A percentile compares a stretch with the other conserved stretches of the same genome.
phyloP scores from a whole-genome alignment of 805 yeast genomes.

The Myxozyma lipomycoides region DNA sequence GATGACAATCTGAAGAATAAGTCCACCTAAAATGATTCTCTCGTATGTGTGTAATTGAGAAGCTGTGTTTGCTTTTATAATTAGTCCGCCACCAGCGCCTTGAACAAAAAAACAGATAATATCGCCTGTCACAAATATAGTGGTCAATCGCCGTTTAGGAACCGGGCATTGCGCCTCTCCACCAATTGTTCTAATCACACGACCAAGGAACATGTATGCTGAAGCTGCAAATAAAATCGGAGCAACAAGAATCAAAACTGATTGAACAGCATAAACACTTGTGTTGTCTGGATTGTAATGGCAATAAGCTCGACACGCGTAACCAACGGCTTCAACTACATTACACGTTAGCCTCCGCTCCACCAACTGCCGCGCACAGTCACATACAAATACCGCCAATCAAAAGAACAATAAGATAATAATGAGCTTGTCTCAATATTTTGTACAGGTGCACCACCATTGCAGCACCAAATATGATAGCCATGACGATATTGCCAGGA shows the following conservation, averaged over 20 bases:
- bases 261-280: slow-evolving; percentile 21
- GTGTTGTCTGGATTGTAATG: not conserved
- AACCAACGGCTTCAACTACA: slow-evolving; percentile 6
- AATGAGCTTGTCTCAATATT: too few species aligned
- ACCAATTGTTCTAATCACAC: slow-evolving; percentile 19
- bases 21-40: too few species aligned
- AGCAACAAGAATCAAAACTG: slow-evolving; percentile 29
- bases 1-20: too few species aligned
- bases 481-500: too few species aligned
- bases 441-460: too few species aligned
- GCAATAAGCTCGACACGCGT: not conserved
- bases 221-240: slow-evolving; percentile 32
- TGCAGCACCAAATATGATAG: too few species aligned
- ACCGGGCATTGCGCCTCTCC: slow-evolving; percentile 18
- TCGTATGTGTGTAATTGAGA: too few species aligned
- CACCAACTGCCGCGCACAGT: too few species aligned
- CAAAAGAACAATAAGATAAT: too few species aligned
- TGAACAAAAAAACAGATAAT: slow-evolving; percentile 31
- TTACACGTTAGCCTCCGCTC: too few species aligned
- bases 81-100: slow-evolving; percentile 31
- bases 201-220: slow-evolving; percentile 31
- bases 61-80: not conserved
- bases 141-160: slow-evolving; percentile 23
- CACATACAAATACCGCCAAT: too few species aligned
- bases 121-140: slow-evolving; percentile 31